phyloP scores from a whole-genome alignment of 2,329 filamentous ascomycete species.

The Aspergillus carbonarius region DNA sequence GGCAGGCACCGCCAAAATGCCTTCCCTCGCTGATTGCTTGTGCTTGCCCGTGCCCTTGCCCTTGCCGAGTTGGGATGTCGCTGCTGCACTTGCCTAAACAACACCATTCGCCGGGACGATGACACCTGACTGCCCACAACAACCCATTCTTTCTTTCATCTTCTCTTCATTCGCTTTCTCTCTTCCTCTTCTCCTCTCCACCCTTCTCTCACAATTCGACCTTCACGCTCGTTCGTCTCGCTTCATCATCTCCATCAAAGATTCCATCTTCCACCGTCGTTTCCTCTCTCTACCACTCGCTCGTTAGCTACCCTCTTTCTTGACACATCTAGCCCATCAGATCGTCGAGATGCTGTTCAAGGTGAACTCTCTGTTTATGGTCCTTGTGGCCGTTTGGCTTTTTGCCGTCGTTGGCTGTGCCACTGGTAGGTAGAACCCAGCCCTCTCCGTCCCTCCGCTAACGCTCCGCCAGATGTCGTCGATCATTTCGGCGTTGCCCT shows the following conservation, averaged over 20 bases:
- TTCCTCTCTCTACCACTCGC: neutral
- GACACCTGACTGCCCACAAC: neutral
- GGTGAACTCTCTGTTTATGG: constrained; percentile 15
- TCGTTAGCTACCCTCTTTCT: neutral
- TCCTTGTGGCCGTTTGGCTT: constrained; percentile 24
- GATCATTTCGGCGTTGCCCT: neutral
- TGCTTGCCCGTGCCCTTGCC: neutral
- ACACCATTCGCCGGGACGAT: neutral
- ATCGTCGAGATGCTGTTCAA: constrained; percentile 10
- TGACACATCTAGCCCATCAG: neutral
- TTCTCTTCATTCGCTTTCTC: constrained; percentile 2
- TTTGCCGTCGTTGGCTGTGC: constrained; percentile 16
- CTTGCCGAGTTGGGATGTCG: neutral
- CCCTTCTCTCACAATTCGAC: neutral
- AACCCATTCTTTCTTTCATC: constrained; percentile 2
- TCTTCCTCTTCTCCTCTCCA: neutral
- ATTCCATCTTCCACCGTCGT: neutral
- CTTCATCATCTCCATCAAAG: neutral
- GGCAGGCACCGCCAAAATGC: neutral
- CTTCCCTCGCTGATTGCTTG: neutral
- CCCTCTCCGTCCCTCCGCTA: neutral
- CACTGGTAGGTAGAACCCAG: constrained; percentile 20
- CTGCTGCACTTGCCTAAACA: constrained; percentile 8
- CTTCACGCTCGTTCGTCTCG: neutral
- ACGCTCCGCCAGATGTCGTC: neutral